Base-by-base conservation (phyloP, 176 grass and related monocot species). In the Chrysopogon serrulatus region DNA sequence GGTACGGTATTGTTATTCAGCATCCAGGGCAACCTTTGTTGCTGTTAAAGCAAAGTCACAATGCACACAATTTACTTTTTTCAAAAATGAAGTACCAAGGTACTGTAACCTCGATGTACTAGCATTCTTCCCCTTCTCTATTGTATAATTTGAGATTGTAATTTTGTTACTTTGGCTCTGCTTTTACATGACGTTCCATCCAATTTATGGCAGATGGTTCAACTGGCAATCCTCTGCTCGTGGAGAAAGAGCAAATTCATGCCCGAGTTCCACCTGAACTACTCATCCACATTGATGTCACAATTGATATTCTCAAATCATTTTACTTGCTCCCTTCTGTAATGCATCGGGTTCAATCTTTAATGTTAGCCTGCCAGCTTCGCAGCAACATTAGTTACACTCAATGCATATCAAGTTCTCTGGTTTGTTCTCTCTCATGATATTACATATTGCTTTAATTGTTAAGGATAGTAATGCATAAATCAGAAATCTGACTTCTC, bases 261-360 rank as follows among this genome's bases (percentile, higher is more conserved):
- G 89, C 88, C 19, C 89, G 88, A 56, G 90, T 98, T 54, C 95
- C 95, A 82, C 95, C 95, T 32, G 95, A 98, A 88, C 79, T 98
- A 77, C 82, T 98, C 48, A 81, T 95, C 77, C 85, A 89, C 61
- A 79, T 98, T 76, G 84, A 95, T 84, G 65, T 93, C 73, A 67
- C 92, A 59, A 80, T 83, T 65, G 89, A 98, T 74, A 80, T 95
- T 84, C 77, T 95, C 33, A 98, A 91, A 87, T 98, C 95, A 47
- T 95, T 98, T 76, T 98, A 98, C 75, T 92, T 98, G 86, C 74
- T 98, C 51, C 95, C 95, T 85, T 98, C 95, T 82, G 76, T 98
- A 82, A 95, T 98, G 85, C 85, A 98, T 76, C 92, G 92, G 66
- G 82, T 98, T 61, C 90, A 95, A 76, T 95, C 91, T 79, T 77